Evolutionary conservation across 148 eudicot species (phyloP).

Genomic region (Simmondsia chinensis): DNA sequence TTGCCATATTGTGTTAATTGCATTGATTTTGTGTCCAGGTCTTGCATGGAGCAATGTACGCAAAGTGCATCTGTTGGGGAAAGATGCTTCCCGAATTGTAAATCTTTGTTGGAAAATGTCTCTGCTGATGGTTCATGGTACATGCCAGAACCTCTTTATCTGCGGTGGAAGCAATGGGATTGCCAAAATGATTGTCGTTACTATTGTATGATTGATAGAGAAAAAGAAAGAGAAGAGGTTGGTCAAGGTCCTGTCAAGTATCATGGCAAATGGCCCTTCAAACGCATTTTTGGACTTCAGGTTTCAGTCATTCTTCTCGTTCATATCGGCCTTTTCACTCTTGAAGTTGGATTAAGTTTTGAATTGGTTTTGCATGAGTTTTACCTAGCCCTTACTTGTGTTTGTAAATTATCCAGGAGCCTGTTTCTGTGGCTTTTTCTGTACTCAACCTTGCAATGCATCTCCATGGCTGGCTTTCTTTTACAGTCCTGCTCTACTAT

Average conservation of each 20-base stretch:
- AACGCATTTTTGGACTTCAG: constrained; percentile 66
- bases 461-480: constrained; percentile 77
- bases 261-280: constrained; percentile 96
- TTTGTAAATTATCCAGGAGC: constrained; percentile 52
- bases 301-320: constrained; percentile 37
- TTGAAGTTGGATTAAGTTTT: no score
- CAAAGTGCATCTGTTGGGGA: constrained; percentile 53
- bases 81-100: constrained; percentile 55
- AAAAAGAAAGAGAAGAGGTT: constrained; percentile 45
- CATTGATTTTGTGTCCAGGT: no score
- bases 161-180: constrained; percentile 55
- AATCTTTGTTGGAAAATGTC: constrained; percentile 29
- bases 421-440: constrained; percentile 73
- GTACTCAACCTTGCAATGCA: constrained; percentile 77
- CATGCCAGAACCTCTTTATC: constrained; percentile 46
- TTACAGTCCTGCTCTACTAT: constrained; percentile 36
- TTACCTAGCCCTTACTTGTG: no score
- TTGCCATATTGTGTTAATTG: no score
- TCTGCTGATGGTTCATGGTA: constrained; percentile 48
- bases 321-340: no score
- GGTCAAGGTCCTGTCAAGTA: constrained; percentile 66
- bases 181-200: constrained; percentile 82
- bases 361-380: no score
- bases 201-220: constrained; percentile 70
- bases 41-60: constrained; percentile 49